These are phyloP conservation scores for Neocatenulostroma microsporum DNA, from an alignment of 2,329 filamentous ascomycete species.

Conservation along the genomic window DNA sequence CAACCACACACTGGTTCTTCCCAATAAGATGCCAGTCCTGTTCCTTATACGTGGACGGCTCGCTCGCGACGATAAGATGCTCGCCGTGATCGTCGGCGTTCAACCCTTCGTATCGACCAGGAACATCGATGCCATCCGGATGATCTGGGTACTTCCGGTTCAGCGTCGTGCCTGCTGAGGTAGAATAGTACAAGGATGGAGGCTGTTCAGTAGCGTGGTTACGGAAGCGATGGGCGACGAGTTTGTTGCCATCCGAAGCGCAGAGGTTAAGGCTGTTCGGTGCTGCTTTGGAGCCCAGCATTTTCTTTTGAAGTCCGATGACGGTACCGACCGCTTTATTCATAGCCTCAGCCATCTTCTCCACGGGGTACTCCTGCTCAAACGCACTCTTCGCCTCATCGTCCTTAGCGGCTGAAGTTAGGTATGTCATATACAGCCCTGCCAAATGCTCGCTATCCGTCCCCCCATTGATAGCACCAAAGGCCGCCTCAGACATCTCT, in stretches of 20 bases:
- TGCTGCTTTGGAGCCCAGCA: constrained; percentile 33
- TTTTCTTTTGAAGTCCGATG: constrained; percentile 38
- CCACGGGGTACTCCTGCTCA: constrained; percentile 34
- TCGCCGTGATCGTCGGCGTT: constrained; percentile 37
- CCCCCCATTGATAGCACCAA: constrained; percentile 42
- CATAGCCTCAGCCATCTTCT: constrained; percentile 41
- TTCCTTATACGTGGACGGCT: constrained; percentile 48
- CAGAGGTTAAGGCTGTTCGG: constrained; percentile 48
- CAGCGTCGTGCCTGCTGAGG: constrained; percentile 42
- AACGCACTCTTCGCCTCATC: constrained; percentile 10
- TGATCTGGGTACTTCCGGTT: constrained; percentile 47
- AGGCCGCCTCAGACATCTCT: constrained; percentile 41
- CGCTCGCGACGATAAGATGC: constrained; percentile 48
- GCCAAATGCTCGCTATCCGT: constrained; percentile 48
- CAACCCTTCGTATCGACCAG: constrained; percentile 26
- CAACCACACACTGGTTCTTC: constrained; percentile 40
- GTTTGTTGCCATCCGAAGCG: constrained; percentile 42
- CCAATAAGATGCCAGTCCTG: constrained; percentile 46
- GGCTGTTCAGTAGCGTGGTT: constrained; percentile 47
- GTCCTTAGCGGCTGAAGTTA: constrained; percentile 26
- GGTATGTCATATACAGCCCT: constrained; percentile 42
- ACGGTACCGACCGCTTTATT: constrained; percentile 37
- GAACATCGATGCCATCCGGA: constrained; percentile 35
- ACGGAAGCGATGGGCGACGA: constrained; percentile 47
- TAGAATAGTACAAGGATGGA: constrained; percentile 45